Evolutionary conservation across 768 basidiomycete species (phyloP), one percentile per base, ranked within the genome.

Genomic region (Filobasidium wieringae): DNA sequence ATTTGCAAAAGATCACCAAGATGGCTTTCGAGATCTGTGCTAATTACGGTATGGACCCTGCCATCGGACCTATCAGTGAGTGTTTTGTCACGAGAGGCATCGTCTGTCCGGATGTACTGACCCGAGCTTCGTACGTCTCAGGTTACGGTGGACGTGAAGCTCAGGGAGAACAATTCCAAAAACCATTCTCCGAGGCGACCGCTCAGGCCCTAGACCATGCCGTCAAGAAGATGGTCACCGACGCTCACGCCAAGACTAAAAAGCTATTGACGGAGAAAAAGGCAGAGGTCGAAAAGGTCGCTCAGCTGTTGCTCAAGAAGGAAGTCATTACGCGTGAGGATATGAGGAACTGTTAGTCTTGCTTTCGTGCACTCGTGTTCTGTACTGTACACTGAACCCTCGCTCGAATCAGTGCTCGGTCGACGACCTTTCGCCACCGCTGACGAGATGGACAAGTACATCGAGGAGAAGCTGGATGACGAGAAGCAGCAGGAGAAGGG

Each of bases 141-240:
- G 43, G 43, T 22, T 99, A 97, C 68, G 90, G 91, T 51, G 87
- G 87, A n/a, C 80, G 83, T 47, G 82, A 88, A 63, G 85, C 84
- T 27, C 80, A 87, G 43, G 84, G 84, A 41, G 90, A 93, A 70
- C 78, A 81, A 53, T 93, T 90, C 85, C 88, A 88, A 53, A 99
- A 99, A 72, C 95, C 93, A 5, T 99, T 97, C 79, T 90, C 88
- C 66, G 95, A 99, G 79, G 88, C 87, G 75, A 97, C 95, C 0
- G 88, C 86, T 1, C 87, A 97, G 76, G 86, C 91, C 79, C 77
- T 97, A 15, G 95, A 99, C 51, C 65, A 66, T 43, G 74, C 91
- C 75, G 92, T 97, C 22, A 85, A 89, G 70, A 91, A 88, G 78
- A 95, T 97, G 91, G 91, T 96, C 66, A 85, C 83, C 17, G 79